Evolutionary conservation across 495 filamentous ascomycete genomes (phyloP).

Genomic region (Aspergillus egyptiacus): DNA sequence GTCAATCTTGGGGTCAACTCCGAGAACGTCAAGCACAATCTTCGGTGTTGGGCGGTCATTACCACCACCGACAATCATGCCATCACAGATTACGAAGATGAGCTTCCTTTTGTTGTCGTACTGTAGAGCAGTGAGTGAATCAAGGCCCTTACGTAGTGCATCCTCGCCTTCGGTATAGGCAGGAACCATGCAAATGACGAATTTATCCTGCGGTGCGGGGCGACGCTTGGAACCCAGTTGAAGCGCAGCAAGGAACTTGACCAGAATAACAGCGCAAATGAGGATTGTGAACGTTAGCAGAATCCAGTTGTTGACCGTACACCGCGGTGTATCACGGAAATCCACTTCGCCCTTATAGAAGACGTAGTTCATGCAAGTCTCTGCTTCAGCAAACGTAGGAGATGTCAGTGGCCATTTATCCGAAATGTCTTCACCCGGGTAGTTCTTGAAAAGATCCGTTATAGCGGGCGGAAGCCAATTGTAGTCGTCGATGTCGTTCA

Average conservation of each 20-base stretch:
- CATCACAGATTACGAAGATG: constrained; percentile 89
- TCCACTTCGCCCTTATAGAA: constrained; percentile 82
- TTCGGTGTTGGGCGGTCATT: constrained; percentile 96
- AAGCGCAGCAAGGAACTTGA: constrained; percentile 91
- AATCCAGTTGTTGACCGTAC: constrained; percentile 89
- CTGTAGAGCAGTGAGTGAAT: constrained; percentile 86
- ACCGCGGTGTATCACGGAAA: constrained; percentile 69
- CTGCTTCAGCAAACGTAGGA: constrained; percentile 45
- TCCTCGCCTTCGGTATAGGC: constrained; percentile 98
- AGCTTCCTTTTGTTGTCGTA: constrained; percentile 98
- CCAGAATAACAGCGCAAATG: constrained; percentile 68
- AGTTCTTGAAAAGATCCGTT: constrained; percentile 59
- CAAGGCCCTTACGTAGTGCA: constrained; percentile 80
- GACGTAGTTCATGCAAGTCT: constrained; percentile 74
- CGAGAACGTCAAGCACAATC: constrained; percentile 94
- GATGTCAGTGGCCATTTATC: constrained; percentile 50
- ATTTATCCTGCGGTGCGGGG: constrained; percentile 90
- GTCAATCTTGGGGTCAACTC: constrained; percentile 94
- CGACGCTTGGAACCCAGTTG: constrained; percentile 90
- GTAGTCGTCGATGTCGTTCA: constrained; percentile 48
- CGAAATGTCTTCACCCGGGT: constrained; percentile 74
- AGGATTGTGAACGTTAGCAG: constrained; percentile 80
- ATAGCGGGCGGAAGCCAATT: constrained; percentile 63
- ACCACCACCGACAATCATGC: constrained; percentile 92
- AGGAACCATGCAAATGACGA: constrained; percentile 96